A percentile compares a stretch with the other conserved stretches of the same genome.
Conservation (phyloP, 495 filamentous ascomycete species). For the Penicillium argentinense region DNA sequence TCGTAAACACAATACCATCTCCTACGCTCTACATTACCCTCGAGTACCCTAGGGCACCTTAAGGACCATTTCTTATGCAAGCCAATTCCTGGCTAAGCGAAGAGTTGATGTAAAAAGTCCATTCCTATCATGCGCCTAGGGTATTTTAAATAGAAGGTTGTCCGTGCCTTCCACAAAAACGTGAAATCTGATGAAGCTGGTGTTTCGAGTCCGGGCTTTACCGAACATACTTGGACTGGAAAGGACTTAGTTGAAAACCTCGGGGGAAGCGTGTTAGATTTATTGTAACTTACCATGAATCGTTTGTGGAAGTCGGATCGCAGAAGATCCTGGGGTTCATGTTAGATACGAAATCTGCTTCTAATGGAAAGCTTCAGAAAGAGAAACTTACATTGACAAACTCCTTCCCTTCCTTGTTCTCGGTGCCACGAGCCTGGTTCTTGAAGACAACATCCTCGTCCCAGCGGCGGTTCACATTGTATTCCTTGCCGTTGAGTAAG, state of each 20-base stretch:
- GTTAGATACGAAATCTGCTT: constrained; percentile 20
- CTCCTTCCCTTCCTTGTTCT: constrained; percentile 90
- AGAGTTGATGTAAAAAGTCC: too few species aligned
- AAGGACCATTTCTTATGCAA: too few species aligned
- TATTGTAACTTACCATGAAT: constrained; percentile 73
- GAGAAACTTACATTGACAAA: constrained; percentile 80
- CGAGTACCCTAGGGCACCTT: too few species aligned
- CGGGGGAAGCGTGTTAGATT: neutral
- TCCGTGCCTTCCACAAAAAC: neutral
- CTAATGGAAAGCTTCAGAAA: neutral
- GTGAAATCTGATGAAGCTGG: neutral
- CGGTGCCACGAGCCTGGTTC: constrained; percentile 94
- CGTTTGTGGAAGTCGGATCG: constrained; percentile 96
- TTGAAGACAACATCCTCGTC: constrained; percentile 99
- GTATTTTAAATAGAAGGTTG: constrained; percentile 4
- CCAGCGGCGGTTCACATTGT: constrained; percentile 64
- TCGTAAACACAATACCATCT: too few species aligned
- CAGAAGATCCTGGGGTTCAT: constrained; percentile 67
- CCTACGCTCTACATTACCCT: too few species aligned
- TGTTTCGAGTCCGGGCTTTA: constrained; percentile 24
- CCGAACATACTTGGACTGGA: constrained; percentile 67
- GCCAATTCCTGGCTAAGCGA: too few species aligned
- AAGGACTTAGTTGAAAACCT: constrained; percentile 30
- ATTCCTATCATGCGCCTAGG: constrained; percentile 3
- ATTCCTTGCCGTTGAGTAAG: constrained; percentile 68